Evolutionary conservation across 495 filamentous ascomycete species (phyloP).

Genomic region (Podospora anserina): DNA sequence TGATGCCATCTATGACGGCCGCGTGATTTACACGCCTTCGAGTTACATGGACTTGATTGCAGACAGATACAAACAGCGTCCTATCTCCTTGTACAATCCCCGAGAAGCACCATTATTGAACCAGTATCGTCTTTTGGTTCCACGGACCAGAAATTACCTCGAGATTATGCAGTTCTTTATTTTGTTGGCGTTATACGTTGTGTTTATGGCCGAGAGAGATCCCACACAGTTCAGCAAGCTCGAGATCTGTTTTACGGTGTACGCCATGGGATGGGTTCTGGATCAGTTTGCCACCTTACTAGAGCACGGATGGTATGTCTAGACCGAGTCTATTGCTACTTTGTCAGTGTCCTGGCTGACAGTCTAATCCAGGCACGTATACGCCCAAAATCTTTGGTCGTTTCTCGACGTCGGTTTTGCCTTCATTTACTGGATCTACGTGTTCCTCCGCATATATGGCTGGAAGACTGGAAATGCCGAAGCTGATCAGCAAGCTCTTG

Average conservation of each 20-base stretch:
- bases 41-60: constrained; percentile 68
- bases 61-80: constrained; percentile 69
- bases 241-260: constrained; percentile 61
- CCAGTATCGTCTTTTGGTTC: constrained; percentile 71
- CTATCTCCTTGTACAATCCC: constrained; percentile 68
- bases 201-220: constrained; percentile 60
- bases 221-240: constrained; percentile 44
- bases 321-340: no score
- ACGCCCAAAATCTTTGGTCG: constrained; percentile 75
- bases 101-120: constrained; percentile 63
- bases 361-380: constrained; percentile 56
- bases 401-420: constrained; percentile 71
- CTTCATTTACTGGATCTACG: constrained; percentile 58
- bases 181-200: constrained; percentile 59
- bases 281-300: constrained; percentile 70
- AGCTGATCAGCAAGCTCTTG: constrained; percentile 55
- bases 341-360: background rate
- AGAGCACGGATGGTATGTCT: constrained; percentile 62
- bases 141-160: constrained; percentile 62
- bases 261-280: constrained; percentile 66
- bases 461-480: constrained; percentile 36
- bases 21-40: constrained; percentile 67
- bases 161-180: constrained; percentile 65
- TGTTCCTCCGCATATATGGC: constrained; percentile 58
- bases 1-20: constrained; percentile 64